phyloP scores from a whole-genome alignment of 108 stramenopile genomes.

The Nitzschia sp. region DNA sequence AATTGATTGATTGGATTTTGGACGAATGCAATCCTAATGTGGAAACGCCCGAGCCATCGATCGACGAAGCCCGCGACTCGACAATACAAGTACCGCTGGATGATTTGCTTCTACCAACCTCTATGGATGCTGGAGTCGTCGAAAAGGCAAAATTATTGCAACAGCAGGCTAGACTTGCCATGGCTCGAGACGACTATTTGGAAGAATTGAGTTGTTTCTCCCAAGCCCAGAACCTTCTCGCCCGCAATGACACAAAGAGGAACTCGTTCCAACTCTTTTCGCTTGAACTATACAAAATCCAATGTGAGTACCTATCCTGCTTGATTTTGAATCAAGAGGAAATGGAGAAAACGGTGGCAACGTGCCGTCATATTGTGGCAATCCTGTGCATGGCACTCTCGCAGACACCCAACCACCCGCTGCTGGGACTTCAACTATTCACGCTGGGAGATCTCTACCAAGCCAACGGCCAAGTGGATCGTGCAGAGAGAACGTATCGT shows the following conservation, averaged over 20 bases:
- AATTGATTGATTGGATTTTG: constrained; percentile 4
- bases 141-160: not conserved
- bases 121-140: not conserved
- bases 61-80: not conserved
- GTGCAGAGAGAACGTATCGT: constrained; percentile 14
- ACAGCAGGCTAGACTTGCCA: constrained; percentile 28
- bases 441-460: constrained; percentile 62
- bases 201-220: constrained; percentile 23
- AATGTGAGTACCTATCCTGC: constrained; percentile 19
- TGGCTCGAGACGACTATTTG: constrained; percentile 26
- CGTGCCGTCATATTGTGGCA: constrained; percentile 49
- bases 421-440: constrained; percentile 64
- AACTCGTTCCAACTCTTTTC: not conserved
- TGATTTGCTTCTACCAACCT: not conserved
- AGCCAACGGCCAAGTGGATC: not conserved
- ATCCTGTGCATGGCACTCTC: constrained; percentile 42
- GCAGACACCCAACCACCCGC: constrained; percentile 45
- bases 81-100: not conserved
- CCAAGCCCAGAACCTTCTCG: not conserved
- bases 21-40: not conserved
- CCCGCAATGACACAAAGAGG: not conserved
- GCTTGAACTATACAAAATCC: constrained; percentile 26
- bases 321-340: constrained; percentile 28
- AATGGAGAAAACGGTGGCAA: constrained; percentile 8
- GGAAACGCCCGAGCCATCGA: not conserved